Evolutionary conservation across 495 filamentous ascomycete species (phyloP).

Genomic region (Parmelia sp.): DNA sequence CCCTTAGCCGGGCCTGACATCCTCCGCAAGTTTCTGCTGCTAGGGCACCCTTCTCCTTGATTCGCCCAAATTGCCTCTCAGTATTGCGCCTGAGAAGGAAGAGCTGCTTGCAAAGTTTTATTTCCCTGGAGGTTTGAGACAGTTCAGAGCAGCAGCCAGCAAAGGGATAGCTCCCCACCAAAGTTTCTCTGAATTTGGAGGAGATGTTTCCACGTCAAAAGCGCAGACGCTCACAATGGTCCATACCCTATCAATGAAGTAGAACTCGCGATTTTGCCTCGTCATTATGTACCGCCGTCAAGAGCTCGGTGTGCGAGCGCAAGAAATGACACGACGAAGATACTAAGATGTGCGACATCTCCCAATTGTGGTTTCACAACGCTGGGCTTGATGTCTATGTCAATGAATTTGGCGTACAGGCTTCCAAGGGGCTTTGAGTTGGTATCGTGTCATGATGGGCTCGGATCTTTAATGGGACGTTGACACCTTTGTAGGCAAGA

Average conservation of each 20-base stretch:
- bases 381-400: slow-evolving; percentile 55
- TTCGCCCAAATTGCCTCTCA: slow-evolving; percentile 27
- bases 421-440: slow-evolving; percentile 65
- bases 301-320: too few relatives aligned
- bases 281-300: slow-evolving; percentile 66
- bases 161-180: slow-evolving; percentile 53
- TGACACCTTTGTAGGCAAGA: slow-evolving; percentile 54
- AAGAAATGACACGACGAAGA: slow-evolving; percentile 49
- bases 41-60: slow-evolving; percentile 55
- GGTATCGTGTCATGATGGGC: slow-evolving; percentile 57
- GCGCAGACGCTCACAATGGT: slow-evolving; percentile 47
- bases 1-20: slow-evolving; percentile 58
- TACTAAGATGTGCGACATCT: slow-evolving; percentile 11
- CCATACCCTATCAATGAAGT: slow-evolving; percentile 48
- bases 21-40: slow-evolving; percentile 48
- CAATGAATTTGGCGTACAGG: slow-evolving; percentile 55
- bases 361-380: slow-evolving; percentile 45
- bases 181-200: slow-evolving; percentile 54
- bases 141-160: slow-evolving; percentile 42
- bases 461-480: slow-evolving; percentile 45
- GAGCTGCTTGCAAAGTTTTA: slow-evolving; percentile 40
- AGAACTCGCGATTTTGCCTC: slow-evolving; percentile 55
- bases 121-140: slow-evolving; percentile 50
- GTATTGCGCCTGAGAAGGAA: slow-evolving; percentile 4
- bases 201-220: slow-evolving; percentile 64